Evolutionary conservation across 108 stramenopile species (phyloP).

Genomic region (Nitzschia sp.): DNA sequence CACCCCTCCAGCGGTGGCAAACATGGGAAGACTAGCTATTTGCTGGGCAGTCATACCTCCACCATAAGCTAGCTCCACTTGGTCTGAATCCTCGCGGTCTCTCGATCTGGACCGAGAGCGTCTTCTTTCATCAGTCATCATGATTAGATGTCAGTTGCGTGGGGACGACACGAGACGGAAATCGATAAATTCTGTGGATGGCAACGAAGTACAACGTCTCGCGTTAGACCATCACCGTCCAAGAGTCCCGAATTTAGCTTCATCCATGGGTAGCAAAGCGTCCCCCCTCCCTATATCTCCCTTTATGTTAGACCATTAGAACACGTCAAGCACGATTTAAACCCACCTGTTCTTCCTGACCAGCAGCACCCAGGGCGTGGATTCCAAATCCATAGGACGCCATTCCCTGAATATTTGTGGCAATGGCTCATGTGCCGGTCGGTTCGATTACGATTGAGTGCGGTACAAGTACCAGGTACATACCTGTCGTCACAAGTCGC

Average conservation of each 20-base stretch:
- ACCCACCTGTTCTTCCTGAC: constrained; percentile 4
- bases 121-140: constrained; percentile 5
- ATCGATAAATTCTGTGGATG: background rate
- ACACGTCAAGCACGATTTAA: no score
- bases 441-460: no score
- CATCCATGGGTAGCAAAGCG: no score
- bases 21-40: constrained; percentile 18
- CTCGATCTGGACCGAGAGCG: constrained; percentile 34
- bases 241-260: no score
- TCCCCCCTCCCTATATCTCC: no score
- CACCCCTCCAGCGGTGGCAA: constrained; percentile 16
- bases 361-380: constrained; percentile 3
- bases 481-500: no score
- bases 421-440: no score
- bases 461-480: no score
- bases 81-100: constrained; percentile 20
- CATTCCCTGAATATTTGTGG: background rate
- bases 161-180: no score
- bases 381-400: background rate
- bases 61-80: background rate
- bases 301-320: no score
- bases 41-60: constrained; percentile 9
- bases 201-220: background rate
- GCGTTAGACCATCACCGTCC: background rate
- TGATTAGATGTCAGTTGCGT: background rate